A percentile compares a stretch with the other conserved stretches of the same genome.
These are phyloP conservation scores for Stropharia rugosoannulata DNA, from an alignment of 768 basidiomycete species.

Conservation along the genomic window DNA sequence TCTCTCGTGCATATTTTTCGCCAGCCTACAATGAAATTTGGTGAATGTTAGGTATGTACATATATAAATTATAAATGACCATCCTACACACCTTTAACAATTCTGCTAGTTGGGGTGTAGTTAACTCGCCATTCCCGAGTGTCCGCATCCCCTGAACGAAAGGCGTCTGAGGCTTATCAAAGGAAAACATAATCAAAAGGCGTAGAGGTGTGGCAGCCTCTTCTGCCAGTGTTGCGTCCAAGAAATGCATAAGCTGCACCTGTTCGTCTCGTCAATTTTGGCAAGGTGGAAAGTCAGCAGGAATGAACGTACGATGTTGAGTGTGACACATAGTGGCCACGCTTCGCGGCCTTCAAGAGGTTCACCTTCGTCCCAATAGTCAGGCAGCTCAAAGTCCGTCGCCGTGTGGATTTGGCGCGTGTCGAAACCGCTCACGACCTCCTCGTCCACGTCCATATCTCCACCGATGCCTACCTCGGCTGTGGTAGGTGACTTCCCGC, in stretches of 20 bases:
- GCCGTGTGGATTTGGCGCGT: slow-evolving; percentile 50
- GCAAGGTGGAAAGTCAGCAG: not conserved
- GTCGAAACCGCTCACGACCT: slow-evolving; percentile 53
- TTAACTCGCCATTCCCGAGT: slow-evolving; percentile 62
- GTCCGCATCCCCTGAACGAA: slow-evolving; percentile 63
- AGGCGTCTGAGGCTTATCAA: slow-evolving; percentile 29
- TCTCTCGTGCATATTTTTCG: slow-evolving; percentile 59
- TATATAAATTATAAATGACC: too few relatives aligned
- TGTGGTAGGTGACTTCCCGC: slow-evolving; percentile 9
- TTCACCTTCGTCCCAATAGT: slow-evolving; percentile 88
- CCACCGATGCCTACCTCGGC: slow-evolving; percentile 17
- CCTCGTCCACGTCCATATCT: slow-evolving; percentile 60
- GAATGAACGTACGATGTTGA: slow-evolving; percentile 65
- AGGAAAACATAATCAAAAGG: slow-evolving; percentile 66
- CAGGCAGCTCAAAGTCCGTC: slow-evolving; percentile 83
- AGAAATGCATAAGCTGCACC: slow-evolving; percentile 60
- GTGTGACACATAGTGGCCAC: slow-evolving; percentile 78
- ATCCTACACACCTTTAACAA: slow-evolving; percentile 50
- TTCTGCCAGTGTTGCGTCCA: slow-evolving; percentile 75
- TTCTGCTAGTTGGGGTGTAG: slow-evolving; percentile 42
- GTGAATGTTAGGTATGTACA: not conserved
- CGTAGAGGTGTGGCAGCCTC: slow-evolving; percentile 65
- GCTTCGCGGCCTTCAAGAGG: slow-evolving; percentile 54
- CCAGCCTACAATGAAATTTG: slow-evolving; percentile 45
- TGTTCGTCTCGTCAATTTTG: slow-evolving; percentile 21